Percentiles rank a stretch among this genome's conserved stretches.
phyloP scores from a whole-genome alignment of 495 filamentous ascomycete genomes.

The Alectoria sarmentosa region DNA sequence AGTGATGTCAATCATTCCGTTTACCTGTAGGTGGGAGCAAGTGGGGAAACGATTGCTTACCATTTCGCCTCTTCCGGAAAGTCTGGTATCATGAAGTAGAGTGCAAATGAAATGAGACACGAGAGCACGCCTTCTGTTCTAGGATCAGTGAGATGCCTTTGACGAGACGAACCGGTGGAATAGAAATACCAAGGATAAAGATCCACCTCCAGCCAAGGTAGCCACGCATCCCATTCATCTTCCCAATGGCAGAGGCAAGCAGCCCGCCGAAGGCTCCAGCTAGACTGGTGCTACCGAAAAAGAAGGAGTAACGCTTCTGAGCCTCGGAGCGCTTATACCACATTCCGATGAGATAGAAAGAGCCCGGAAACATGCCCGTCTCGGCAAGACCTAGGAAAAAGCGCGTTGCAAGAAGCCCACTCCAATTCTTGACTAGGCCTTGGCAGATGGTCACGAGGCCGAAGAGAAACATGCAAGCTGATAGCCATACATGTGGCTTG shows the following conservation, averaged over 20 bases:
- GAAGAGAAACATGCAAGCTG: slow-evolving; percentile 75
- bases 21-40: no score
- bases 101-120: slow-evolving; percentile 57
- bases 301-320: slow-evolving; percentile 83
- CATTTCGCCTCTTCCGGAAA: slow-evolving; percentile 58
- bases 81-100: slow-evolving; percentile 75
- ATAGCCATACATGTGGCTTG: slow-evolving; percentile 76
- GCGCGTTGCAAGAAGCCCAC: slow-evolving; percentile 69
- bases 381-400: slow-evolving; percentile 89
- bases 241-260: slow-evolving; percentile 74
- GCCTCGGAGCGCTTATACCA: slow-evolving; percentile 87
- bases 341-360: slow-evolving; percentile 75
- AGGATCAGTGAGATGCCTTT: slow-evolving; percentile 19
- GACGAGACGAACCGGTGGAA: background rate
- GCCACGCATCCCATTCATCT: slow-evolving; percentile 56
- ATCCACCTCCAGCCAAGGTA: slow-evolving; percentile 87
- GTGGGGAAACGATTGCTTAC: slow-evolving; percentile 15
- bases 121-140: slow-evolving; percentile 70
- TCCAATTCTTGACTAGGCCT: slow-evolving; percentile 71
- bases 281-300: slow-evolving; percentile 76
- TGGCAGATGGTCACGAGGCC: slow-evolving; percentile 71
- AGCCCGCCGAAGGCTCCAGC: slow-evolving; percentile 85
- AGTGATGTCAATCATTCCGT: slow-evolving; percentile 16
- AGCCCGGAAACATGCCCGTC: slow-evolving; percentile 81
- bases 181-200: slow-evolving; percentile 30